These are phyloP conservation scores for Lophium mytilinum DNA, from an alignment of 495 filamentous ascomycete species.

Conservation along the genomic window DNA sequence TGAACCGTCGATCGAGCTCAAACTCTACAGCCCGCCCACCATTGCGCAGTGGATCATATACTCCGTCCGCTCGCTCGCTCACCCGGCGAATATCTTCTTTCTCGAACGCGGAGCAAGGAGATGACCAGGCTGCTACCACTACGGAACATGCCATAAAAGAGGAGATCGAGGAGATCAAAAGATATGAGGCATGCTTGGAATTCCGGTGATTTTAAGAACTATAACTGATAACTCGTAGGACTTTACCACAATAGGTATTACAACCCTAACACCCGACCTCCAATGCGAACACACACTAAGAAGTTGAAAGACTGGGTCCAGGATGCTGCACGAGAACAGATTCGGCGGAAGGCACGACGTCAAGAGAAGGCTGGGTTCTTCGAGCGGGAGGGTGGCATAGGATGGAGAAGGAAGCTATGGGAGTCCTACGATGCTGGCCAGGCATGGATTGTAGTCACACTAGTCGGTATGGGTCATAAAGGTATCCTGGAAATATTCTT, in stretches of 20 bases:
- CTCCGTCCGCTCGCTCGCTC: constrained; percentile 43
- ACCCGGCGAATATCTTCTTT: constrained; percentile 61
- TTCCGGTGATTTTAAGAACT: constrained; percentile 29
- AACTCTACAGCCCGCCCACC: constrained; percentile 20
- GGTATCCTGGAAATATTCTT: too few relatives aligned
- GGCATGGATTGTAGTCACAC: constrained; percentile 94
- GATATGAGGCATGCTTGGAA: constrained; percentile 64
- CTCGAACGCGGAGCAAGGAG: constrained; percentile 54
- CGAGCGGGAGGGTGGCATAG: constrained; percentile 59
- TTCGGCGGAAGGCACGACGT: constrained; percentile 65
- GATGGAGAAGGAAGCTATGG: constrained; percentile 74
- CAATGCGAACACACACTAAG: neutral
- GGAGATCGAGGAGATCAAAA: constrained; percentile 94
- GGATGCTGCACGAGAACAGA: constrained; percentile 86
- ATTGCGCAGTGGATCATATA: constrained; percentile 36
- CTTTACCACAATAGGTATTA: constrained; percentile 84
- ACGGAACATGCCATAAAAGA: constrained; percentile 56
- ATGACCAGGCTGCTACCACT: constrained; percentile 38
- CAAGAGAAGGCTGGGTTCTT: constrained; percentile 69
- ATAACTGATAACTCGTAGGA: constrained; percentile 33
- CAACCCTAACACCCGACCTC: neutral
- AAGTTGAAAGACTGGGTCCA: constrained; percentile 75
- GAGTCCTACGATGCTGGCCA: constrained; percentile 95
- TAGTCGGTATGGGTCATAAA: constrained; percentile 51
- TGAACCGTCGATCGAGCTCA: constrained; percentile 35